A percentile compares a stretch with the other conserved stretches of the same genome.
phyloP scores from a whole-genome alignment of 495 filamentous ascomycete species.

The Achaetomiella virescens region DNA sequence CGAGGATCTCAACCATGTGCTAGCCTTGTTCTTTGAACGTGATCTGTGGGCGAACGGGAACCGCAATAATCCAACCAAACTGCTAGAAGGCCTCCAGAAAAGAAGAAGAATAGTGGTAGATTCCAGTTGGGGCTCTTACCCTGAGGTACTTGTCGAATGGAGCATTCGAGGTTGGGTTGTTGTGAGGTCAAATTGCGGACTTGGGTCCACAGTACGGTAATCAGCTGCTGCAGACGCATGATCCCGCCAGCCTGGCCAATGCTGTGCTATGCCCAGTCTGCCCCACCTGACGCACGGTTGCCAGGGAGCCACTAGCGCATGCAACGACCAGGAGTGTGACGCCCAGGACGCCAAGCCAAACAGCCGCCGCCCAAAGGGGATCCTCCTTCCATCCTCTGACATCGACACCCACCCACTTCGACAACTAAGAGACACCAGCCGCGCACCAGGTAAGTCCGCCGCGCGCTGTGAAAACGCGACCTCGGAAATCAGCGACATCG shows the following conservation, averaged over 20 bases:
- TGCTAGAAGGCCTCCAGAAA: not conserved
- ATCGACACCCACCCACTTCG: constrained; percentile 9
- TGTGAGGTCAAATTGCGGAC: no score
- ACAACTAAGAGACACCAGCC: constrained; percentile 11
- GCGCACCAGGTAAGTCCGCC: constrained; percentile 11
- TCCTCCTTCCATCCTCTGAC: constrained; percentile 9
- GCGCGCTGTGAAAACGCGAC: constrained; percentile 4
- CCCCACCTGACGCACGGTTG: constrained; percentile 19
- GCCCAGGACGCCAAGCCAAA: constrained; percentile 13
- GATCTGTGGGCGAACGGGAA: no score
- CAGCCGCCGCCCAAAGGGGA: constrained; percentile 14
- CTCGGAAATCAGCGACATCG: not conserved
- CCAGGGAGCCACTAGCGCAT: constrained; percentile 18
- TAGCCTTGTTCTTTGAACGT: no score
- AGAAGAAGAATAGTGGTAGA: no score
- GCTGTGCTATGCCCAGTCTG: not conserved
- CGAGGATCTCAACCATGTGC: no score
- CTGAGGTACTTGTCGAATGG: no score
- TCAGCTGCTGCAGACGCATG: no score
- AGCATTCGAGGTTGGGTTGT: no score
- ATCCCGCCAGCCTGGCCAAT: not conserved
- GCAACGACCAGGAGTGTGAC: not conserved
- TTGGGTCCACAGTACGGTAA: no score
- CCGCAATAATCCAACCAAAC: not conserved
- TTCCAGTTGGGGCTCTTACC: no score